A percentile compares a stretch with the other conserved stretches of the same genome.
phyloP scores from a whole-genome alignment of 164 flowering plant species.

The Magnolia changhungtana region DNA sequence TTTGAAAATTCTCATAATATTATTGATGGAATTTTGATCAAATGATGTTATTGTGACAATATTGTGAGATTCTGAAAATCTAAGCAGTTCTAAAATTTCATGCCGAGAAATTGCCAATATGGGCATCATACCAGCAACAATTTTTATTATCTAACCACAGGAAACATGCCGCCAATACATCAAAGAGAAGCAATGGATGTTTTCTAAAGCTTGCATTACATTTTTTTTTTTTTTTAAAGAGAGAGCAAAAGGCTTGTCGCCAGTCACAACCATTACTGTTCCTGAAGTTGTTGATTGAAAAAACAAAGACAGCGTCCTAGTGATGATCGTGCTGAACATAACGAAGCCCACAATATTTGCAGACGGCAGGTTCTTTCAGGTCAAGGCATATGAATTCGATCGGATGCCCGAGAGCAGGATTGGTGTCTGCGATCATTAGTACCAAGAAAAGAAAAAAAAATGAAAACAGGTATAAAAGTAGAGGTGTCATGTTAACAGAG shows the following conservation, averaged over 20 bases:
- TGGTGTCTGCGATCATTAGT: conserved; percentile 40
- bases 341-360: conserved; percentile 98
- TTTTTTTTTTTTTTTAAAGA: neutral
- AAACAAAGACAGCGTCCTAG: neutral
- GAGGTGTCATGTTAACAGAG: neutral
- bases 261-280: neutral
- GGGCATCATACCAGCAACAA: too few species aligned
- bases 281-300: neutral
- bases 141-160: neutral
- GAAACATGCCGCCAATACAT: neutral
- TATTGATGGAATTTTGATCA: too few species aligned
- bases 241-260: neutral
- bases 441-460: neutral
- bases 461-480: neutral
- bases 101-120: too few species aligned
- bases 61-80: too few species aligned
- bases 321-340: conserved; percentile 72
- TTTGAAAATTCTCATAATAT: too few species aligned
- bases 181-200: neutral
- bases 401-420: conserved; percentile 97
- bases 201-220: neutral
- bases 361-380: conserved; percentile 69
- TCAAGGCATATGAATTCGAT: conserved; percentile 96
- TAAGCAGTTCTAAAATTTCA: too few species aligned
- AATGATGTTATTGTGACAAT: too few species aligned